Conservation (phyloP, 2,329 filamentous ascomycete species). For the Aspergillus fischeri region DNA sequence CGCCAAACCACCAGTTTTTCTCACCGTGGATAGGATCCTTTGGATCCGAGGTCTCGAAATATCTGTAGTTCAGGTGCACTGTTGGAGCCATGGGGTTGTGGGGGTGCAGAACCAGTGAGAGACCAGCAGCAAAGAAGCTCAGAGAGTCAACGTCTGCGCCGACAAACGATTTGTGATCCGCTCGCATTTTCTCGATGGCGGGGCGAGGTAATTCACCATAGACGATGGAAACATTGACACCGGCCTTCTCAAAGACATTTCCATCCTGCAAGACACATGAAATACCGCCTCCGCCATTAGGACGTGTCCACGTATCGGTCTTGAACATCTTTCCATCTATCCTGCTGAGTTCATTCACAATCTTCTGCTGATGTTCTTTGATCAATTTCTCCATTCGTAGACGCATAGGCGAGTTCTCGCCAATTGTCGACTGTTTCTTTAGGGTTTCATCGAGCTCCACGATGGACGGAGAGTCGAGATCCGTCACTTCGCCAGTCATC, state of each 20-base stretch:
- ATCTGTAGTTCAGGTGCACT: constrained; percentile 96
- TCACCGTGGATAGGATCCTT: constrained; percentile 65
- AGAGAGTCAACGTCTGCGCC: constrained; percentile 72
- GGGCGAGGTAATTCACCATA: constrained; percentile 85
- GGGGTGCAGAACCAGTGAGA: constrained; percentile 91
- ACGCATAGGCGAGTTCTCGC: constrained; percentile 83
- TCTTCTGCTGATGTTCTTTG: constrained; percentile 84
- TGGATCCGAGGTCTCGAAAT: constrained; percentile 90
- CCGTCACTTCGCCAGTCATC: constrained; percentile 36
- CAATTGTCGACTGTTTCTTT: constrained; percentile 74
- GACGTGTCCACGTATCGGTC: constrained; percentile 80
- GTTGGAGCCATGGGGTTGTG: constrained; percentile 95
- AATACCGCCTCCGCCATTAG: constrained; percentile 86
- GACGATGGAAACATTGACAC: constrained; percentile 90
- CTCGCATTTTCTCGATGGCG: constrained; percentile 89
- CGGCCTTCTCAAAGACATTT: constrained; percentile 96
- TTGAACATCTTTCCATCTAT: constrained; percentile 81
- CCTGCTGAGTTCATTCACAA: constrained; percentile 75
- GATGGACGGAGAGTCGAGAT: constrained; percentile 56
- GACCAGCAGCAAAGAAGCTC: constrained; percentile 90
- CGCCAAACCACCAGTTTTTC: constrained; percentile 93
- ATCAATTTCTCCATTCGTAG: constrained; percentile 97
- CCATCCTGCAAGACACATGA: constrained; percentile 94
- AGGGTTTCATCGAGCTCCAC: constrained; percentile 78
- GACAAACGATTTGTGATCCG: constrained; percentile 86